These are phyloP conservation scores for Trypanosomatidae sp. DNA, from an alignment of 208 protist genomes.

Conservation along the genomic window DNA sequence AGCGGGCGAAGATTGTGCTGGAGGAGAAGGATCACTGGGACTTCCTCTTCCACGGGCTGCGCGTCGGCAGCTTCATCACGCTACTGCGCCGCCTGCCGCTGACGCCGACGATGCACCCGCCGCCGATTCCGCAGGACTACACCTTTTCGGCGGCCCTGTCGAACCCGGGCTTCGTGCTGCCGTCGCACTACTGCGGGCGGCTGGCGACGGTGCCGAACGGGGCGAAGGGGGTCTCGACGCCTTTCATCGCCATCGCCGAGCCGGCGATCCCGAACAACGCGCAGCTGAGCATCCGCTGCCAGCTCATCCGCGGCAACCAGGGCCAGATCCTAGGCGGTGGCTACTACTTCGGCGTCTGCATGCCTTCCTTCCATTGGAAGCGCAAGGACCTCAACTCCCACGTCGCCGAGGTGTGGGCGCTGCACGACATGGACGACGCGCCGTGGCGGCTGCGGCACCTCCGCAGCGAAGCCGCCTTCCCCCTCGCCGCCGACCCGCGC, in stretches of 20 bases:
- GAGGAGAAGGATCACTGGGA: constrained; percentile 85
- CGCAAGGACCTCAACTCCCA: constrained; percentile 64
- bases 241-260: constrained; percentile 90
- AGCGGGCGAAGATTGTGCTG: constrained; percentile 59
- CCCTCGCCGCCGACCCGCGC: constrained; percentile 65
- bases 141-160: constrained; percentile 74
- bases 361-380: constrained; percentile 61
- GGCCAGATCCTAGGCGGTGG: constrained; percentile 89
- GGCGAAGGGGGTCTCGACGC: constrained; percentile 51
- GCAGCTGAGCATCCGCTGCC: constrained; percentile 76
- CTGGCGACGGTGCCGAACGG: constrained; percentile 74
- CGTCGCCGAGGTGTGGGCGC: constrained; percentile 80
- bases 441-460: constrained; percentile 85
- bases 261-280: constrained; percentile 56
- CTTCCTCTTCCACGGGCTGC: constrained; percentile 75
- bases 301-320: constrained; percentile 78
- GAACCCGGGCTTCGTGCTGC: constrained; percentile 72
- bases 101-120: constrained; percentile 25
- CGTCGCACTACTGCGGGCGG: constrained; percentile 71
- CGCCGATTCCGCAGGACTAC: constrained; percentile 54
- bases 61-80: constrained; percentile 57
- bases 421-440: constrained; percentile 90
- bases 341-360: constrained; percentile 90
- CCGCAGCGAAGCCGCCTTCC: constrained; percentile 49
- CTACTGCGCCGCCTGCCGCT: constrained; percentile 41